Evolutionary conservation across 2,329 filamentous ascomycete species (phyloP).

Genomic region (Arthrobotrys entomopaga): DNA sequence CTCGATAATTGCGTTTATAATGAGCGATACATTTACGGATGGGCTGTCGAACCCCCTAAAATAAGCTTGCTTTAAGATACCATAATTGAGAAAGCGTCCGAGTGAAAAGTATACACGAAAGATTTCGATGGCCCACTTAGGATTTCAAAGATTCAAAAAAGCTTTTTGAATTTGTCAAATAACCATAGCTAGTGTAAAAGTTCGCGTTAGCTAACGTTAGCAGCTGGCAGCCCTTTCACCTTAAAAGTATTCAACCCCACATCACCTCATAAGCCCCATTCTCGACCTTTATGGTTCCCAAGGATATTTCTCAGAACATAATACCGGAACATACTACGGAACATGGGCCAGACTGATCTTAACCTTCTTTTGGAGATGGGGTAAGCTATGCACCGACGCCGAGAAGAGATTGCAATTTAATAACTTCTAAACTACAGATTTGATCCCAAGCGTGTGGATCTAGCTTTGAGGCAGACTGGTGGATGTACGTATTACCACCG

Average conservation of each 20-base stretch:
- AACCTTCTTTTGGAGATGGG: conserved; percentile 75
- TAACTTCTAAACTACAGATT: conserved; percentile 65
- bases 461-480: conserved; percentile 85
- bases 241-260: background rate
- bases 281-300: background rate
- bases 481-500: conserved; percentile 70
- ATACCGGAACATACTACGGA: conserved; percentile 61
- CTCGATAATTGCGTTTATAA: too few species aligned
- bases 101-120: too few species aligned
- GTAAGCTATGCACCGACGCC: conserved; percentile 1
- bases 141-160: too few species aligned
- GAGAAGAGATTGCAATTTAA: background rate
- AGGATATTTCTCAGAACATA: background rate
- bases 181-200: too few species aligned
- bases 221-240: background rate
- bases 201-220: too few species aligned
- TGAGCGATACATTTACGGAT: too few species aligned
- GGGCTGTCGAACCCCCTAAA: too few species aligned
- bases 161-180: too few species aligned
- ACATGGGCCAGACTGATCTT: conserved; percentile 70
- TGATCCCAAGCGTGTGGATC: conserved; percentile 79
- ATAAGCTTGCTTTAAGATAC: too few species aligned
- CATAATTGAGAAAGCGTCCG: too few species aligned
- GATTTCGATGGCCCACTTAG: too few species aligned
- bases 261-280: background rate